phyloP scores from a whole-genome alignment of 352 stramenopile species.

The Pseudoperonospora humuli region DNA sequence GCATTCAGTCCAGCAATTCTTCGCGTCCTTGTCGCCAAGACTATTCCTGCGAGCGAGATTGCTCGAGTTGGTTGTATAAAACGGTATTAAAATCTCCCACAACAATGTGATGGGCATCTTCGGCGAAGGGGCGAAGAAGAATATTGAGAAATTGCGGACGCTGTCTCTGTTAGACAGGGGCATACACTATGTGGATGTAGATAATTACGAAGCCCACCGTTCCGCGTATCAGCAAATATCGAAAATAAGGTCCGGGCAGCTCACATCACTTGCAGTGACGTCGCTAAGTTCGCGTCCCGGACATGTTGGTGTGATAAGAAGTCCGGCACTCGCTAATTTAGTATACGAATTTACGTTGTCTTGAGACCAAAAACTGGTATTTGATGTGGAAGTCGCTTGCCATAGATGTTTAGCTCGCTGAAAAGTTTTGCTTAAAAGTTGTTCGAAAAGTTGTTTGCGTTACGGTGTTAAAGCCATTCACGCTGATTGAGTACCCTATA shows the following conservation, averaged over 20 bases:
- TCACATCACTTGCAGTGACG: background rate
- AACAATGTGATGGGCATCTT: background rate
- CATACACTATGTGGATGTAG: constrained; percentile 16
- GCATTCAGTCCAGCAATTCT: constrained; percentile 1
- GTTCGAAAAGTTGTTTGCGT: background rate
- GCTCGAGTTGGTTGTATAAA: background rate
- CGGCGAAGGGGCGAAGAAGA: constrained; percentile 1
- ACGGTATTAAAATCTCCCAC: constrained; percentile 4
- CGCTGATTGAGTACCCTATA: background rate
- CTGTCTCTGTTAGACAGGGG: background rate
- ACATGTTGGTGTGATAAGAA: constrained; percentile 1
- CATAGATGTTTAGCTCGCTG: background rate
- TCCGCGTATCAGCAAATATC: constrained; percentile 5
- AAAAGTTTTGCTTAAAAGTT: background rate
- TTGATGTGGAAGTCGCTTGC: background rate
- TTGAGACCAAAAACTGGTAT: constrained; percentile 11
- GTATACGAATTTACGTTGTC: constrained; percentile 5
- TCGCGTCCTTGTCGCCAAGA: background rate
- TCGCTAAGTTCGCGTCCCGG: background rate
- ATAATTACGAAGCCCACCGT: background rate
- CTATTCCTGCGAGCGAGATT: background rate
- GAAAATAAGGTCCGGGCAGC: background rate
- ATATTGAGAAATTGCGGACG: background rate
- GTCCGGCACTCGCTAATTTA: background rate
- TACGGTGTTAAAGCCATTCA: constrained; percentile 1